Evolutionary conservation across 768 basidiomycete genomes (phyloP), one percentile per base, ranked within the genome.

Genomic region (Lyophyllum decastes): DNA sequence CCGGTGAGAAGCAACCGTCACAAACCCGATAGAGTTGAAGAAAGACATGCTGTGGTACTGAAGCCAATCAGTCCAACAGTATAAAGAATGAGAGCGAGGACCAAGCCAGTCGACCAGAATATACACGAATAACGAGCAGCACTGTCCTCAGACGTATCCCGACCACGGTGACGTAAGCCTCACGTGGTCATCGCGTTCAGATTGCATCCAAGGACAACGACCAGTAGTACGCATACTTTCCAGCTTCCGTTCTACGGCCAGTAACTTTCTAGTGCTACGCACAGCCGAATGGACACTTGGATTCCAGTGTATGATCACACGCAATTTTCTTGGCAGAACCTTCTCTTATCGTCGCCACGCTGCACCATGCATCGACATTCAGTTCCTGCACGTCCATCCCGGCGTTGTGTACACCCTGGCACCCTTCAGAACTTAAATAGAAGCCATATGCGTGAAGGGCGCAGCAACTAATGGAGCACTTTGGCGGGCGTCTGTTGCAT

Each of bases 11-110:
- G 21, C 53, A 56, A 54, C 30, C 38, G 40, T 5, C 16, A 73
- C 85, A 53, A 60, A 91, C 90, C 90, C 87, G 51, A 92, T 82
- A 26, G 88, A 86, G 68, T 91, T 91, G 76, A 92, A 91, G 75
- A 91, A 92, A 30, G 90, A 92, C 90, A 92, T 91, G 56, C 50
- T 66, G 40, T 52, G 63, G 64, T 63, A 69, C 68, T 70, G 69
- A 72, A 71, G 57, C 58, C 45, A 73, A 72, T 71, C 66, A 73
- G 68, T 70, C 69, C 67, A 57, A 49, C 49, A 52, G 47, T 62
- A 7, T 21, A 35, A 25, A 52, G n/a, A 57, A 57, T 11, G 26
- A 50, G 34, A 58, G 49, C 34, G 26, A 49, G 44, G 30, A 52
- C n/a, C 35, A 43, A 55, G 44, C 52, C 50, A 51, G 22, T 40